A percentile compares a stretch with the other conserved stretches of the same genome.
phyloP scores from a whole-genome alignment of 2,329 filamentous ascomycete genomes.

The Harringtonia lauricola region DNA sequence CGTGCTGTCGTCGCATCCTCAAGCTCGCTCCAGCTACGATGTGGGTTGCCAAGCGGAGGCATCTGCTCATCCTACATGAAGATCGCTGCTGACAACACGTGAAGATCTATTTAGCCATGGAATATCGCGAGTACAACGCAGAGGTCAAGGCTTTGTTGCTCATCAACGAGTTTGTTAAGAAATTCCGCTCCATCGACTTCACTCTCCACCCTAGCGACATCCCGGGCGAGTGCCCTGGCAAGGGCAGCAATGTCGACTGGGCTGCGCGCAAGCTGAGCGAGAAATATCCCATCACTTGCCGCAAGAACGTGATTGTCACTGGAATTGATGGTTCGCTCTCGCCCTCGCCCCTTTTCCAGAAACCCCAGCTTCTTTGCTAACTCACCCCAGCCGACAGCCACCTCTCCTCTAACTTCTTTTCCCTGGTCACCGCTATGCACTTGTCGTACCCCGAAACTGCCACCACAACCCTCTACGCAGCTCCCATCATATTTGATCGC shows the following conservation, averaged over 20 bases:
- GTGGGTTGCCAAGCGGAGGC: conserved; percentile 46
- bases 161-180: conserved; percentile 50
- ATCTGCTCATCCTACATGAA: conserved; percentile 18
- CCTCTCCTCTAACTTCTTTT: conserved; percentile 57
- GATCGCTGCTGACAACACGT: conserved; percentile 29
- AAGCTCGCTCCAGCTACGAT: conserved; percentile 55
- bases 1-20: conserved; percentile 55
- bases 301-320: conserved; percentile 56
- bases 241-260: conserved; percentile 66
- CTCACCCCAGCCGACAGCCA: conserved; percentile 52
- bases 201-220: conserved; percentile 57
- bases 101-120: conserved; percentile 64
- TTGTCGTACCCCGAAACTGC: conserved; percentile 46
- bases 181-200: conserved; percentile 55
- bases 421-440: conserved; percentile 53
- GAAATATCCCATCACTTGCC: conserved; percentile 40
- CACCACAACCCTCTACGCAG: conserved; percentile 53
- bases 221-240: conserved; percentile 58
- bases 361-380: conserved; percentile 4
- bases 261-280: conserved; percentile 54
- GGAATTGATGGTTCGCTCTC: conserved; percentile 56
- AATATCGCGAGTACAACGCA: conserved; percentile 51
- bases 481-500: conserved; percentile 63
- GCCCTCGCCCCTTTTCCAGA: background rate
- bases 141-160: conserved; percentile 51